phyloP scores from a whole-genome alignment of 2,329 filamentous ascomycete species.

The Cladosporium sp. region DNA sequence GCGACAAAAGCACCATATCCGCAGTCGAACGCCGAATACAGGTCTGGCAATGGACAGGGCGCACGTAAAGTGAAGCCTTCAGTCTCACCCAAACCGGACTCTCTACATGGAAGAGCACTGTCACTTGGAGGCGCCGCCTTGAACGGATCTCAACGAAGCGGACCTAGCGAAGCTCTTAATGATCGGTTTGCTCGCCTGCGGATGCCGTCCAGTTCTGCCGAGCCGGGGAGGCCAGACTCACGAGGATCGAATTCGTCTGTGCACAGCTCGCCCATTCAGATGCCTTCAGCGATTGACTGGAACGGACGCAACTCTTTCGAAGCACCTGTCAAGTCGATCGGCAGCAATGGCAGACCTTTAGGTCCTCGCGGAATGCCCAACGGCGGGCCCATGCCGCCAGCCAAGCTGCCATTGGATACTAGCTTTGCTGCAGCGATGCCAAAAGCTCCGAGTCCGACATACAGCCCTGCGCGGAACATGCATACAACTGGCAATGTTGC shows the following conservation, averaged over 20 bases:
- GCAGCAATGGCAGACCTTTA: constrained; percentile 25
- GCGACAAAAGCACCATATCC: constrained; percentile 10
- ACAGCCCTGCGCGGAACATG: constrained; percentile 69
- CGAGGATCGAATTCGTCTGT: constrained; percentile 22
- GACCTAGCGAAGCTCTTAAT: constrained; percentile 40
- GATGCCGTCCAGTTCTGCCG: constrained; percentile 14
- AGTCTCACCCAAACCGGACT: constrained; percentile 56
- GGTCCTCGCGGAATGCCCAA: constrained; percentile 51
- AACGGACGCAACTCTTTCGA: constrained; percentile 22
- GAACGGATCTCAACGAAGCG: constrained; percentile 25
- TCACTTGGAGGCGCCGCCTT: constrained; percentile 24
- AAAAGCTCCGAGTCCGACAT: constrained; percentile 67
- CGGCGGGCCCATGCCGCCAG: constrained; percentile 31
- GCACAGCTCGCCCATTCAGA: constrained; percentile 30
- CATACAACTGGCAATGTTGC: constrained; percentile 59
- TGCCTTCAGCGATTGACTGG: constrained; percentile 38
- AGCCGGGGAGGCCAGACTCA: constrained; percentile 21
- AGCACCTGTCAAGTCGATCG: constrained; percentile 12
- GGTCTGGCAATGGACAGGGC: constrained; percentile 7
- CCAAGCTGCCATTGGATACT: constrained; percentile 45
- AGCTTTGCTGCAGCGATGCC: constrained; percentile 54
- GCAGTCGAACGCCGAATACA: constrained; percentile 4
- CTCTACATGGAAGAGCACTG: constrained; percentile 57
- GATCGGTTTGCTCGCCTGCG: constrained; percentile 29
- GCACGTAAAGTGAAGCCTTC: constrained; percentile 24